Conservation (phyloP, 805 yeast genomes). For the Zygosaccharomyces gambellarensis region DNA sequence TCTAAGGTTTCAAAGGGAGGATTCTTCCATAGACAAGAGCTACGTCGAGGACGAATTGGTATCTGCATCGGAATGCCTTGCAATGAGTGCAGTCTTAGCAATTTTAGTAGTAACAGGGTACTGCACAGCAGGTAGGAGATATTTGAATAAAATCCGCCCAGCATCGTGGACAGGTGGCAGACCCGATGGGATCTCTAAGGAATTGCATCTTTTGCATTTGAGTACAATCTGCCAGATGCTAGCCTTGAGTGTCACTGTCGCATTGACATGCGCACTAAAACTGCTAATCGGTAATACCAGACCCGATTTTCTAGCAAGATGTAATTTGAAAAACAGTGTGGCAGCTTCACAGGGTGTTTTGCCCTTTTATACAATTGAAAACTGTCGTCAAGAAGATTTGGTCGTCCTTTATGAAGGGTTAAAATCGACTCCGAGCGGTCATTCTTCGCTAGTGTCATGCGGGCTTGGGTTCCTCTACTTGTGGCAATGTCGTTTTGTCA, state of each 20-base stretch:
- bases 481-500: slow-evolving; percentile 23
- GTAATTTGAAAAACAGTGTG: slow-evolving; percentile 14
- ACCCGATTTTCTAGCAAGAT: slow-evolving; percentile 31
- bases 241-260: slow-evolving; percentile 23
- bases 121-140: slow-evolving; percentile 14
- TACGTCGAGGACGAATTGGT: slow-evolving; percentile 23
- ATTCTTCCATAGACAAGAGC: slow-evolving; percentile 18
- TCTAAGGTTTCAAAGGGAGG: slow-evolving; percentile 12
- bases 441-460: slow-evolving; percentile 24
- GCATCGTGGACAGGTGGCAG: slow-evolving; percentile 11
- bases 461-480: slow-evolving; percentile 23
- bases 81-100: slow-evolving; percentile 16
- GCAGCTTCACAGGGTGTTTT: background rate
- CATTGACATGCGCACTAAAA: slow-evolving; percentile 26
- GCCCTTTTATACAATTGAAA: slow-evolving; percentile 13
- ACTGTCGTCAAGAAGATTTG: slow-evolving; percentile 20
- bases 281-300: slow-evolving; percentile 26
- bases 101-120: slow-evolving; percentile 13
- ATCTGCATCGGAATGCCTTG: slow-evolving; percentile 19
- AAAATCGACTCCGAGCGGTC: slow-evolving; percentile 33
- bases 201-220: slow-evolving; percentile 22
- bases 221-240: slow-evolving; percentile 21
- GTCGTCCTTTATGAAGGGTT: slow-evolving; percentile 27
- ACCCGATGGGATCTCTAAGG: slow-evolving; percentile 19
- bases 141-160: slow-evolving; percentile 5